These are phyloP conservation scores for Podila verticillata DNA, from an alignment of 192 early-diverging fungal genomes.

Conservation along the genomic window DNA sequence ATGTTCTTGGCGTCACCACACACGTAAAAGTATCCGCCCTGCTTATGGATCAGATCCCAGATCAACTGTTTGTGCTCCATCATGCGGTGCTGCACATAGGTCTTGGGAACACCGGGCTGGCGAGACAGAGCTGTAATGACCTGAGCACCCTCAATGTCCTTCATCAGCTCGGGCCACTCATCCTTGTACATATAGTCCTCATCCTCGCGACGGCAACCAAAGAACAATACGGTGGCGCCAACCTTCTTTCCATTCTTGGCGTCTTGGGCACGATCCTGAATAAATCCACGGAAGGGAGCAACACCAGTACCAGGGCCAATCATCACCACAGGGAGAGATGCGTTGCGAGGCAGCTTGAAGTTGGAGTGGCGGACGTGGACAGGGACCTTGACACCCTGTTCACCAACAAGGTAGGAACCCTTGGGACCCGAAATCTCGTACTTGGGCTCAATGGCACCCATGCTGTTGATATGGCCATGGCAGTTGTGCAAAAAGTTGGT, in stretches of 20 bases:
- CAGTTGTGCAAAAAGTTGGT: slow-evolving; percentile 89
- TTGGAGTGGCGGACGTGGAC: slow-evolving; percentile 89
- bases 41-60: slow-evolving; percentile 81
- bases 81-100: slow-evolving; percentile 96
- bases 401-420: slow-evolving; percentile 37
- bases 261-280: slow-evolving; percentile 85
- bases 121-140: slow-evolving; percentile 94
- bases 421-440: slow-evolving; percentile 59
- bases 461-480: slow-evolving; percentile 56
- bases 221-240: slow-evolving; percentile 92
- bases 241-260: slow-evolving; percentile 70
- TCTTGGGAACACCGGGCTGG: slow-evolving; percentile 76
- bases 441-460: slow-evolving; percentile 39
- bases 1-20: slow-evolving; percentile 98
- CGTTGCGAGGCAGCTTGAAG: slow-evolving; percentile 91
- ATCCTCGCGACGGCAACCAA: slow-evolving; percentile 87
- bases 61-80: slow-evolving; percentile 77
- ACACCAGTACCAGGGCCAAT: slow-evolving; percentile 99
- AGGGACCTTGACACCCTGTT: slow-evolving; percentile 69
- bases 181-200: slow-evolving; percentile 92
- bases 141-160: slow-evolving; percentile 64
- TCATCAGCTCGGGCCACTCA: slow-evolving; percentile 80
- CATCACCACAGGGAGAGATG: slow-evolving; percentile 90
- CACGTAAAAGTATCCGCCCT: slow-evolving; percentile 86
- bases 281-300: slow-evolving; percentile 97